Base-by-base conservation (phyloP, 225 moss, liverwort and hornwort species). In the Pseudoscleropodium purum region DNA sequence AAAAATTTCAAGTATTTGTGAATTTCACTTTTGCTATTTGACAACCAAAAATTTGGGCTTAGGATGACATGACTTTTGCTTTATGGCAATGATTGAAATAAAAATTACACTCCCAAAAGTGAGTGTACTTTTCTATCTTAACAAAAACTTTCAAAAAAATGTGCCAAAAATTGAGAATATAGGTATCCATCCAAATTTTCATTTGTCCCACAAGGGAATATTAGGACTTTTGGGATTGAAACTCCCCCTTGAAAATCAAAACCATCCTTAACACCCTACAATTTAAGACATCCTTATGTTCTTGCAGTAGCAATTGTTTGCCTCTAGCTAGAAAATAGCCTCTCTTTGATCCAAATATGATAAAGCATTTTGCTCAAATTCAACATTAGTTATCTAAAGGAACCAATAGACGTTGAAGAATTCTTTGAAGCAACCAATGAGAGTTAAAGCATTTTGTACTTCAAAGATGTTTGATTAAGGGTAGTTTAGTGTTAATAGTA, bases 111-210 rank as follows among this genome's bases (percentile, higher is more conserved):
- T 2, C 0, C 3, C 0, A 1, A 73, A 17, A 45, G 9, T 0
- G 1, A 27, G 43, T 73, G 10, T 45, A 16, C 2, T 17, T 29
- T 43, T 45, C 17, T 27, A 41, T 8, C 5, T 39, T n/a, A 75
- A 49, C 2, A 11, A 31, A 49, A 75, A 7, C 0, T 2, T 47
- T 31, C 31, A 20, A 51, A 76, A 76, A 21, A 13, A 20, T 13
- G 51, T 0, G 0, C 7, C 8, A 34, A 34, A 76, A 52, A 52
- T 34, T 77, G 5, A 52, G 14, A 34, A 8, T 0, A 51, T 23
- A 34, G 1, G 14, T 34, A 34, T 5, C 0, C 9, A 0, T 0
- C 8, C 2, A 23, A 77, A 77, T 1, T 52, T 52, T 34, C 2
- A 52, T 34, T 34, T 52, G 14, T 34, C 0, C 12, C 0, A 12